phyloP scores from a whole-genome alignment of 2,329 filamentous ascomycete species.

The Sclerotinia sclerotiorum region DNA sequence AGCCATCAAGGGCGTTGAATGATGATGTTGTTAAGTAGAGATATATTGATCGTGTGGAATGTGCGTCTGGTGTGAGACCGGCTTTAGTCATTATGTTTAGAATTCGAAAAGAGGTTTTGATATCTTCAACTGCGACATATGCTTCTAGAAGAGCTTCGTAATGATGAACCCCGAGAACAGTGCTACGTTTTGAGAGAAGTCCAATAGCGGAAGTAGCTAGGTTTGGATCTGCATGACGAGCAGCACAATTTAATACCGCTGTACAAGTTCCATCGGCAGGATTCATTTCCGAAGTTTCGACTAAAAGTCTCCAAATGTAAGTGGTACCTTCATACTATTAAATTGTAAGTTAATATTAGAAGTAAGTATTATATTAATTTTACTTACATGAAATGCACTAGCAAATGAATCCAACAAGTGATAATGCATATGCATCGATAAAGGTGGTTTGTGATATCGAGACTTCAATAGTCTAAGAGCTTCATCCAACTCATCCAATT shows the following conservation, averaged over 20 bases:
- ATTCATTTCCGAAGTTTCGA: constrained; percentile 58
- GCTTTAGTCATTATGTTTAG: constrained; percentile 72
- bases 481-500: constrained; percentile 73
- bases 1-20: constrained; percentile 50
- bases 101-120: constrained; percentile 65
- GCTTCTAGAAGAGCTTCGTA: constrained; percentile 78
- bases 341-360: constrained; percentile 27
- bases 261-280: constrained; percentile 65
- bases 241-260: constrained; percentile 70
- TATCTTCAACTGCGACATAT: constrained; percentile 60
- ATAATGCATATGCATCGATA: constrained; percentile 54
- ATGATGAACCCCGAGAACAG: constrained; percentile 63
- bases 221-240: constrained; percentile 63
- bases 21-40: constrained; percentile 50
- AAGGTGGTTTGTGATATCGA: constrained; percentile 44
- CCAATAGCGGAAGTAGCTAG: constrained; percentile 72
- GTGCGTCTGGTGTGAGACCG: constrained; percentile 55
- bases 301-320: constrained; percentile 69
- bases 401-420: constrained; percentile 76
- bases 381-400: constrained; percentile 57
- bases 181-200: constrained; percentile 58
- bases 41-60: constrained; percentile 64
- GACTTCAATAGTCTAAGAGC: constrained; percentile 66
- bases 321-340: constrained; percentile 59
- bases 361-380: constrained; percentile 25